A percentile compares a stretch with the other conserved stretches of the same genome.
Conservation (phyloP, 371 early-diverging fungal species). For the Mortierella polycephala region DNA sequence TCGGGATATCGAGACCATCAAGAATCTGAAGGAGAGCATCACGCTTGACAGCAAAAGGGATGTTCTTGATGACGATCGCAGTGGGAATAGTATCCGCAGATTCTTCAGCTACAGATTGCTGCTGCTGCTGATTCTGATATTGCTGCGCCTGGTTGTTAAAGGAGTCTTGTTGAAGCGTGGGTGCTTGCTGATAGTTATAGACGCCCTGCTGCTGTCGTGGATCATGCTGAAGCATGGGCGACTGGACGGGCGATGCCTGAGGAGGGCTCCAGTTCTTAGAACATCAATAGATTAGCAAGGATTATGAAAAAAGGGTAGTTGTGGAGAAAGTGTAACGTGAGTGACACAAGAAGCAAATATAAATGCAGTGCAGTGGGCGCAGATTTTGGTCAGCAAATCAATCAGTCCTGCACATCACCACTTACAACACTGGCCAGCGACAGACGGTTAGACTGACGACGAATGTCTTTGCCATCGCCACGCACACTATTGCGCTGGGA, state of each 20-base stretch:
- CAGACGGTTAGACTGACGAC: constrained; percentile 49
- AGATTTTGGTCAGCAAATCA: too few species aligned
- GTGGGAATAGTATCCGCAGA: constrained; percentile 71
- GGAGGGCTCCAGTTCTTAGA: constrained; percentile 46
- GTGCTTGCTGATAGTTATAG: constrained; percentile 35
- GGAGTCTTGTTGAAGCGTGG: constrained; percentile 36
- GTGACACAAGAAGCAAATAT: constrained; percentile 16
- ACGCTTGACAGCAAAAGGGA: constrained; percentile 82
- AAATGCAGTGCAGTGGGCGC: too few species aligned
- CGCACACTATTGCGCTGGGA: constrained; percentile 49
- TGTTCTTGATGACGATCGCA: constrained; percentile 87
- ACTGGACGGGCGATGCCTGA: constrained; percentile 41
- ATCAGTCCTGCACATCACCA: not conserved
- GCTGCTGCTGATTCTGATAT: constrained; percentile 55
- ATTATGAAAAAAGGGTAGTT: constrained; percentile 5
- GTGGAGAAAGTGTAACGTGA: not conserved
- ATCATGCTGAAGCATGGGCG: constrained; percentile 44
- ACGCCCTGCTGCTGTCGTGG: constrained; percentile 34
- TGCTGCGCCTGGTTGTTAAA: constrained; percentile 32
- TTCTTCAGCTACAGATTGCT: constrained; percentile 52
- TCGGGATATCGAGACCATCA: constrained; percentile 72
- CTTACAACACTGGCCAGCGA: constrained; percentile 46
- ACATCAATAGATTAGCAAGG: not conserved
- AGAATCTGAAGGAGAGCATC: constrained; percentile 76
- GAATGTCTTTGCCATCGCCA: constrained; percentile 37